Percentiles rank a stretch among this genome's conserved stretches.
Conservation (phyloP, 176 grass and related monocot genomes). For the Musa schizocarpa region DNA sequence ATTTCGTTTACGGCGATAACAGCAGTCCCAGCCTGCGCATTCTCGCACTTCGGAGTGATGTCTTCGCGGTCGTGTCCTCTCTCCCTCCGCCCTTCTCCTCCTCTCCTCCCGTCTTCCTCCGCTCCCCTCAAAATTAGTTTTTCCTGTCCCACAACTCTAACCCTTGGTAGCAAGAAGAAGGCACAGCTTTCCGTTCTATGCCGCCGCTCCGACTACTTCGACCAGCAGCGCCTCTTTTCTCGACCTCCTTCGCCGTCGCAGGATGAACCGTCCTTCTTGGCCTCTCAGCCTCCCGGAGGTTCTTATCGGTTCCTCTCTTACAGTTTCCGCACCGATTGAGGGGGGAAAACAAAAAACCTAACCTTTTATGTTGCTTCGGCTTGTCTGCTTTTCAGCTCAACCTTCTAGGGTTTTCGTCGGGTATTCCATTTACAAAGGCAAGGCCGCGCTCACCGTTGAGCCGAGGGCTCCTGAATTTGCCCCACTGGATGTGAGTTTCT, state of each 20-base stretch:
- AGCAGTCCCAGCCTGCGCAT: not conserved
- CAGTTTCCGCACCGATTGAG: not conserved
- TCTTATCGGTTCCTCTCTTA: not conserved
- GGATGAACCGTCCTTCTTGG: not conserved
- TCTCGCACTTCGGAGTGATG: not conserved
- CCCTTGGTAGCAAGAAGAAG: conserved; percentile 1
- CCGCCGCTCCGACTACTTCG: conserved; percentile 17
- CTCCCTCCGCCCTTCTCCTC: not conserved
- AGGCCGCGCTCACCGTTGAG: conserved; percentile 27
- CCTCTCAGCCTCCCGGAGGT: conserved; percentile 6
- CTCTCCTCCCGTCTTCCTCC: not conserved
- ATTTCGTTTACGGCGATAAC: not conserved
- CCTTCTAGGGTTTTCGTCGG: conserved; percentile 34
- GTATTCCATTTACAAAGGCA: conserved; percentile 45
- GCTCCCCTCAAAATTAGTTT: not conserved
- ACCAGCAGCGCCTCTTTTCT: conserved; percentile 5
- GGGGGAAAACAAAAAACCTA: not conserved
- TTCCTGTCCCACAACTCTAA: conserved; percentile 7
- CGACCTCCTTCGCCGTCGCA: not conserved
- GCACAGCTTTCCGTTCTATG: conserved; percentile 11
- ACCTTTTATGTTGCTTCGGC: not conserved
- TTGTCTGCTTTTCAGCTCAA: conserved; percentile 11
- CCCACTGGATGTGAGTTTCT: conserved; percentile 22
- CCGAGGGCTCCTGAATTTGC: conserved; percentile 37
- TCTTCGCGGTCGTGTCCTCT: not conserved